Evolutionary conservation across 2,329 filamentous ascomycete species (phyloP), one percentile per base, ranked within the genome.

Genomic region (Penicillium sp.): DNA sequence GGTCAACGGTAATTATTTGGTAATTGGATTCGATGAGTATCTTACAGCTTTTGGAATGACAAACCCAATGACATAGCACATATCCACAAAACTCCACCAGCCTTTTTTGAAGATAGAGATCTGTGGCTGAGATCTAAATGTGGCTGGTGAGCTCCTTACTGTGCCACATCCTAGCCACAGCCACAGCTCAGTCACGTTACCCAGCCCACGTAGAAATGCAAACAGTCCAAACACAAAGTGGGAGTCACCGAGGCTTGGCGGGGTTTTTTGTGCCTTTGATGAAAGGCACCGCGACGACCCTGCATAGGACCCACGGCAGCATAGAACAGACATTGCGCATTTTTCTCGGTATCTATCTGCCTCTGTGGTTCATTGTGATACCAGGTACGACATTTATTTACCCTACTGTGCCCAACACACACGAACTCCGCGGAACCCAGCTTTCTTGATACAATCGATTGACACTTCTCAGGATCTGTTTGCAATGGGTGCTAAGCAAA

Each of bases 401-500:
- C 44, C 37, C 11, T 7, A 14, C 1, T 9, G 13, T n/a, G 13
- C 13, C 19, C 29, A 27, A 9, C 23, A n/a, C 19, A 33, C 27
- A 33, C 31, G 23, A 45, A 19, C 39, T 53, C 21, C 50, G 39
- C 29, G 42, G 23, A 23, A n/a, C 19, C 9, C 14, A 10, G 46
- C 19, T 43, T 43, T 3, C 26, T 19, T 27, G 46, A 49, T 31
- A 43, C 16, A n/a, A 27, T n/a, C 37, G 13, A 43, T 46, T 45
- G 47, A 61, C 61, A 26, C 26, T 27, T 33, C 26, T 33, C 26
- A 56, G 49, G 43, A 42, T 43, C 45, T 35, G 50, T 21, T 48
- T 59, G 62, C 56, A 59, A 76, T 76, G 74, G 72, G 63, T 53
- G 66, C 70, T 43, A 75, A 76, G 52, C 64, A 72, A 63, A 72